These are phyloP conservation scores for Barnettozyma hawaiiensis DNA, from an alignment of 1,139 yeast species.

Conservation along the genomic window DNA sequence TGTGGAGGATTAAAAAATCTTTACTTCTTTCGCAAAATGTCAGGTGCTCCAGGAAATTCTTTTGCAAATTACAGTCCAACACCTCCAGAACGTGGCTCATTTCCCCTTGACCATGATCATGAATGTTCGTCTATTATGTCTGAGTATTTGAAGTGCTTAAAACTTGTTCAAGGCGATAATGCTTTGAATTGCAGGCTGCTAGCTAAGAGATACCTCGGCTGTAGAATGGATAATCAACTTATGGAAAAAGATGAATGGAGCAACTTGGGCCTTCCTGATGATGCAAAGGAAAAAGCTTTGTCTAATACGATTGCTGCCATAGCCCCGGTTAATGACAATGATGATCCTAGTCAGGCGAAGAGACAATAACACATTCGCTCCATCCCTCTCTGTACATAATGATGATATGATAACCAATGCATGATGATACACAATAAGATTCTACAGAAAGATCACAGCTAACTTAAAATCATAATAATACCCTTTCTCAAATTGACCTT, in stretches of 20 bases:
- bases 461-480: background rate
- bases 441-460: background rate
- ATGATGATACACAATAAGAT: background rate
- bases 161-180: slow-evolving; percentile 71
- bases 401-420: background rate
- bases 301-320: background rate
- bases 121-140: slow-evolving; percentile 78
- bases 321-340: background rate
- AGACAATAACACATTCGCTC: background rate
- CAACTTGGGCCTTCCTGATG: slow-evolving; percentile 77
- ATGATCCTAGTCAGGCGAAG: background rate
- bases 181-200: slow-evolving; percentile 84
- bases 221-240: slow-evolving; percentile 85
- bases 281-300: slow-evolving; percentile 26
- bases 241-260: slow-evolving; percentile 85
- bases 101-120: slow-evolving; percentile 88
- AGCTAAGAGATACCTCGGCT: slow-evolving; percentile 75
- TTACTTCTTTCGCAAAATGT: slow-evolving; percentile 15
- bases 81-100: slow-evolving; percentile 95
- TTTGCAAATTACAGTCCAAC: slow-evolving; percentile 49
- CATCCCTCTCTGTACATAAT: slow-evolving; percentile 2
- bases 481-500: background rate
- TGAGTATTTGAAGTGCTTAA: slow-evolving; percentile 72
- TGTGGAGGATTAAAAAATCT: too few species aligned
- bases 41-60: slow-evolving; percentile 27